phyloP scores from a whole-genome alignment of 2,329 filamentous ascomycete species.

The Simplicillium aogashimaense region DNA sequence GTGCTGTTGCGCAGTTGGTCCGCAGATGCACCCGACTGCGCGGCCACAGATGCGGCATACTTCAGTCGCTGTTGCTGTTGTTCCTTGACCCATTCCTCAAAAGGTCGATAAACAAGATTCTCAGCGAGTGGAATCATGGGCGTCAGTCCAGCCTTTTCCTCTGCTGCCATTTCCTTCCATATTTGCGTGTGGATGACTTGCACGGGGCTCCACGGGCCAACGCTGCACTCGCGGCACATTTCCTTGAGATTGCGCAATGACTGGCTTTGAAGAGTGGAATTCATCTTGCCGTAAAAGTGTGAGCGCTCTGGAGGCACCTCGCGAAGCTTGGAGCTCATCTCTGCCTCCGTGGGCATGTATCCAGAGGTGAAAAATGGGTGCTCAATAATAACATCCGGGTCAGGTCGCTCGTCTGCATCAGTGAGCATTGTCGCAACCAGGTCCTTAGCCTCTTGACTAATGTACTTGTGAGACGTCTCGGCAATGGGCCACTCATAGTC shows the following conservation, averaged over 20 bases:
- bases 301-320: constrained; percentile 46
- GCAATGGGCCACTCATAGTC: constrained; percentile 73
- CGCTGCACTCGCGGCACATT: constrained; percentile 47
- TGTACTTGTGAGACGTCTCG: constrained; percentile 56
- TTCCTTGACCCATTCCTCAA: constrained; percentile 50
- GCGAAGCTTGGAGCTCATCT: constrained; percentile 48
- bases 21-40: constrained; percentile 12
- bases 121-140: constrained; percentile 52
- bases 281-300: constrained; percentile 46
- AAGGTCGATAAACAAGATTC: constrained; percentile 54
- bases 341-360: constrained; percentile 54
- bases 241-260: constrained; percentile 44
- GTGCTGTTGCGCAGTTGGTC: constrained; percentile 20
- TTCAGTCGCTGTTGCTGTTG: constrained; percentile 29
- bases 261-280: constrained; percentile 31
- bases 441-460: constrained; percentile 67
- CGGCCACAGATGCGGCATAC: constrained; percentile 18
- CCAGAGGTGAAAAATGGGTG: constrained; percentile 72
- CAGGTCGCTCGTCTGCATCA: constrained; percentile 64
- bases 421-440: constrained; percentile 68
- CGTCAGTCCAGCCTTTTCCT: constrained; percentile 56
- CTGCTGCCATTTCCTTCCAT: constrained; percentile 58
- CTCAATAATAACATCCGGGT: constrained; percentile 68
- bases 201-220: constrained; percentile 42
- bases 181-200: constrained; percentile 43